Evolutionary conservation across 306 rosid species (phyloP).

Genomic region (Senna tora): DNA sequence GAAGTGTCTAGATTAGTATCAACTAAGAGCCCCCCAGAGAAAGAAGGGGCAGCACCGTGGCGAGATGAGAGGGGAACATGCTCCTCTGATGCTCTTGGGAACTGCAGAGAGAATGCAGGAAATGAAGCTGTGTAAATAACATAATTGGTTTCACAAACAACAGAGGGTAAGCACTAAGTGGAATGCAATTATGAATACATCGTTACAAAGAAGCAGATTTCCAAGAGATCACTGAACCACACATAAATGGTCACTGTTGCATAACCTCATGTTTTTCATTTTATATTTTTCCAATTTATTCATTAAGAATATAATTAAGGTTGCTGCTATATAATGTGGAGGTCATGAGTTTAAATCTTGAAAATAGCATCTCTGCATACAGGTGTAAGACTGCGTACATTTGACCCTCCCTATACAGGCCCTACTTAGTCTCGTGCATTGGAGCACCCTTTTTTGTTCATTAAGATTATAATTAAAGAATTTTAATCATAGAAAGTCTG

Average conservation of each 20-base stretch:
- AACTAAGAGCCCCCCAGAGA: constrained; percentile 74
- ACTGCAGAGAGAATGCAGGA: constrained; percentile 54
- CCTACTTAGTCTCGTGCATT: too few relatives aligned
- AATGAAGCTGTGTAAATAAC: constrained; percentile 21
- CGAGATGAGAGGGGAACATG: constrained; percentile 80
- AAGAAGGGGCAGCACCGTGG: constrained; percentile 51
- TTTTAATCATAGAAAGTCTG: neutral
- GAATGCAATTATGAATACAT: neutral
- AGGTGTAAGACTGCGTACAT: too few relatives aligned
- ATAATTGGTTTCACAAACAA: constrained; percentile 14
- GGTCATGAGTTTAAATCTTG: too few relatives aligned
- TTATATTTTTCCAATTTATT: neutral
- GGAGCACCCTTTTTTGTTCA: too few relatives aligned
- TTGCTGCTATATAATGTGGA: too few relatives aligned
- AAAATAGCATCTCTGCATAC: too few relatives aligned
- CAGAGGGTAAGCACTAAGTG: neutral
- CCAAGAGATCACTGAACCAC: constrained; percentile 12
- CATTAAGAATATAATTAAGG: neutral
- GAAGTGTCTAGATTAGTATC: constrained; percentile 89
- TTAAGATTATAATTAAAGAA: neutral
- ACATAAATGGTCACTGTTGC: neutral
- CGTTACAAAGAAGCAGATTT: neutral
- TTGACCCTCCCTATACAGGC: too few relatives aligned
- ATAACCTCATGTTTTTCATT: neutral
- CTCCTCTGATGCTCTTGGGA: constrained; percentile 79